These are phyloP conservation scores for Phaseolus lunatus DNA, from an alignment of 306 rosid species.

Conservation along the genomic window DNA sequence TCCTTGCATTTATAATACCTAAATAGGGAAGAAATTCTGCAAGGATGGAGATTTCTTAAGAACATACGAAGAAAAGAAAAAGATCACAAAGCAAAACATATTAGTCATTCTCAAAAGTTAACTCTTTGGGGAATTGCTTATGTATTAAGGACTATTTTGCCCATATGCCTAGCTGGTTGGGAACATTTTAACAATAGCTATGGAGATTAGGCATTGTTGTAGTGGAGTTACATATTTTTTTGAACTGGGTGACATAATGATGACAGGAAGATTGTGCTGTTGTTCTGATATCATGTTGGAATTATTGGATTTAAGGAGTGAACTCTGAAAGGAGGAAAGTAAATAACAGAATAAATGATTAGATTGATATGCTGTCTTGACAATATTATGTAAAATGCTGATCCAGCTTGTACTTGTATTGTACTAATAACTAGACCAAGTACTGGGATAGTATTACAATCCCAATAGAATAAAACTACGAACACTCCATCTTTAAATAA, in stretches of 20 bases:
- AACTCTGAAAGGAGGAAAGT: background rate
- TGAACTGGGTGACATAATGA: background rate
- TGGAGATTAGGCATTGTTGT: slow-evolving; percentile 17
- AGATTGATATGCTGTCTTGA: background rate
- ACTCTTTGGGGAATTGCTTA: too few relatives aligned
- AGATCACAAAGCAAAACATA: background rate
- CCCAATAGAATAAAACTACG: background rate
- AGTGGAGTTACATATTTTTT: background rate
- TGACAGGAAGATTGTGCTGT: background rate
- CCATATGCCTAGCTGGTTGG: background rate
- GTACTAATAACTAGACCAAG: background rate
- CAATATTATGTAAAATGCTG: background rate
- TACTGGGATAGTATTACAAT: background rate
- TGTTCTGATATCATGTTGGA: background rate
- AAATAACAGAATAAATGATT: background rate
- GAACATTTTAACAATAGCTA: background rate
- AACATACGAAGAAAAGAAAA: background rate
- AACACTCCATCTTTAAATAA: background rate
- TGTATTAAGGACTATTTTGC: background rate
- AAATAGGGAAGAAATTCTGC: background rate
- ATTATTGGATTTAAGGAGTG: background rate
- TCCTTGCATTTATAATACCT: too few relatives aligned
- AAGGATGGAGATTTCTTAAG: background rate
- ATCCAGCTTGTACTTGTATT: background rate
- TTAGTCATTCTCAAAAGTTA: background rate